Evolutionary conservation across 768 basidiomycete species (phyloP), one percentile per base, ranked within the genome.

Genomic region (Brasilioporus rufonigricans): DNA sequence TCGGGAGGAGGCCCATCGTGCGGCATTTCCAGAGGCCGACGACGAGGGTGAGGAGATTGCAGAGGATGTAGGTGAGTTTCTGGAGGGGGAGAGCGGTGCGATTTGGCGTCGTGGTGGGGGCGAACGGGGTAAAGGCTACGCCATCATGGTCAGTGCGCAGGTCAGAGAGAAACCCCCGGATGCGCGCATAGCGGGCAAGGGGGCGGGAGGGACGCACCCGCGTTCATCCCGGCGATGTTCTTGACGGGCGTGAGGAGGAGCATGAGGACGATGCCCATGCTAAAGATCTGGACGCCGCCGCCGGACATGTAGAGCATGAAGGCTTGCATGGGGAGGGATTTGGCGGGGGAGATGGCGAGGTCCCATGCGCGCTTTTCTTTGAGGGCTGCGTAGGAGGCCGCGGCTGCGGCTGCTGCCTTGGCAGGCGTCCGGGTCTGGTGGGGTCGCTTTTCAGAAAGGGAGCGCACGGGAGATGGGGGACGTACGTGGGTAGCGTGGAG

Each of bases 301-400:
- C 95, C 95, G 21, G 93, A 95, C 90, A 98, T 96, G 81, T 98
- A 98, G 32, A 98, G 79, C 95, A 98, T 98, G 75, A 98, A 89
- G 5, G 88, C 93, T 66, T 98, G 93, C 95, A 97, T 97, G 4
- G 94, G 94, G 26, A 98, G 79, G 14, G 86, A 84, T 72, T 98
- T 97, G 32, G 90, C 91, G 1, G 94, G 94, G 4, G 82, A 76
- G 46, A 86, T 80, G 36, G 92, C 92, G 39, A 91, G 77, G 58
- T 93, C 91, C 89, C 92, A 91, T 40, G 92, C 92, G 26, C 90
- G 85, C 63, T 81, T 86, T 59, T 82, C 82, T 67, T 92, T 91
- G 56, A 93, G 75, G 23, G 73, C 69, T 58, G 87, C 81, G 61
- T 90, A 85, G 4, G 83, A 82, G 5, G 80, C 71, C 0, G 77